Evolutionary conservation across 352 stramenopile species (phyloP), one percentile per base, ranked within the genome.

Genomic region (Phytophthora ohioensis): DNA sequence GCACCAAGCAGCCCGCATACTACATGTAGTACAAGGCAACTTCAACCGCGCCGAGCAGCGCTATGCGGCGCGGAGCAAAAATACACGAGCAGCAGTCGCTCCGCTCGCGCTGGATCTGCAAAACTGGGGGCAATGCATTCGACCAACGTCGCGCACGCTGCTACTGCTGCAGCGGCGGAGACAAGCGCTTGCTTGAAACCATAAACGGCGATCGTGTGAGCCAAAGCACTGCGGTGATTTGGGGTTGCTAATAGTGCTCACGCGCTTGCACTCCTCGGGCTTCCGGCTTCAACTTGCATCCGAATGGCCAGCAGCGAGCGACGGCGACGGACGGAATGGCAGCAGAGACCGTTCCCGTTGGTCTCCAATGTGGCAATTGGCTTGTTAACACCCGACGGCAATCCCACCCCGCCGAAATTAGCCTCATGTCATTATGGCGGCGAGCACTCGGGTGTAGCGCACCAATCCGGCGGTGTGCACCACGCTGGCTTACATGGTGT

Each of bases 61-160:
- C 54, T 41, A 51, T 48, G 63, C 48, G 13, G 43, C 34, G 4
- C n/a, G 36, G 46, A 46, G 53, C 52, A 53, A 62, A 53, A 67
- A 62, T 39, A 67, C 48, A 67, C 57, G 57, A 67, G 10, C 10
- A 21, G 36, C 31, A 46, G 31, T 15, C 35, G 38, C 36, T 47
- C 13, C 7, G 10, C 48, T 71, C 64, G 31, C 34, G 41, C 36
- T 36, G 39, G 64, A 67, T 67, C 64, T 71, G 39, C 64, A 66
- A 52, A 41, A 47, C 46, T 8, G 12, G 32, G 0, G 4, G 1
- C 43, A 36, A 27, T 57, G 52, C 43, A 52, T 35, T 41, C 41
- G 8, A 34, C 32, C 34, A 27, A 27, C 30, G 31, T 48, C 39
- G 6, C 39, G 39, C 4, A 27, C 21, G 21, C 21, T 27, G 21